Conservation (phyloP, 2,329 filamentous ascomycete species). For the Pseudogymnoascus sp. region DNA sequence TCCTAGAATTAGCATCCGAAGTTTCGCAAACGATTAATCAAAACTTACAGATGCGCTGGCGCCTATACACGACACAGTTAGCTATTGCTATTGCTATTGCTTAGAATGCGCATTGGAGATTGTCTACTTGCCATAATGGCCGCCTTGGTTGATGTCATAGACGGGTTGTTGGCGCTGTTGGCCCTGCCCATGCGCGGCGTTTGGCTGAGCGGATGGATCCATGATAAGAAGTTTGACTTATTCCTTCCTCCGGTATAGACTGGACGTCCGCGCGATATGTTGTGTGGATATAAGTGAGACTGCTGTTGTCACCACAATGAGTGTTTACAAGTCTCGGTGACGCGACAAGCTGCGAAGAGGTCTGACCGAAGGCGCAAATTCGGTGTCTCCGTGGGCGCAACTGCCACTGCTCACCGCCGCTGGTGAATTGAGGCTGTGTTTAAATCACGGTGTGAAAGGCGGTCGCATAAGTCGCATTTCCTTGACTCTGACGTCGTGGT, state of each 20-base stretch:
- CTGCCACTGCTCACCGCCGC: slow-evolving; percentile 6
- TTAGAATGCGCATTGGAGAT: neutral
- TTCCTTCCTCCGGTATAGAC: neutral
- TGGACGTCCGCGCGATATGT: neutral
- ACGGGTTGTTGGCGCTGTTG: slow-evolving; percentile 46
- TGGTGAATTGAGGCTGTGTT: slow-evolving; percentile 5
- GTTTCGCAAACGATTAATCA: neutral
- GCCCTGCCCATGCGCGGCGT: slow-evolving; percentile 42
- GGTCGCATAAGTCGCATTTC: slow-evolving; percentile 7
- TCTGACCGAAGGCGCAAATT: slow-evolving; percentile 1
- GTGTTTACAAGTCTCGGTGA: slow-evolving; percentile 4
- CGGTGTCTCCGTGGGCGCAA: slow-evolving; percentile 1
- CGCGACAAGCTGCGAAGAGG: slow-evolving; percentile 3
- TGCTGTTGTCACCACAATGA: neutral
- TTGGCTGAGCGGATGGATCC: slow-evolving; percentile 47
- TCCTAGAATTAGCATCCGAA: slow-evolving; percentile 19
- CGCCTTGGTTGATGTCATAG: slow-evolving; percentile 68
- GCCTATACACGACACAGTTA: slow-evolving; percentile 38
- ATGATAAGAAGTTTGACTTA: slow-evolving; percentile 32
- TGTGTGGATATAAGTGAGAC: neutral
- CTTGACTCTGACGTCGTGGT: slow-evolving; percentile 7
- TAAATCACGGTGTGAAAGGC: slow-evolving; percentile 7
- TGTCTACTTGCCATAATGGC: slow-evolving; percentile 62
- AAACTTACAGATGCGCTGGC: slow-evolving; percentile 60
- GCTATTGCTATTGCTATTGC: slow-evolving; percentile 11